Percentiles rank a stretch among this genome's conserved stretches.
Conservation (phyloP, 225 moss, liverwort and hornwort genomes). For the Physcomitrium patens region DNA sequence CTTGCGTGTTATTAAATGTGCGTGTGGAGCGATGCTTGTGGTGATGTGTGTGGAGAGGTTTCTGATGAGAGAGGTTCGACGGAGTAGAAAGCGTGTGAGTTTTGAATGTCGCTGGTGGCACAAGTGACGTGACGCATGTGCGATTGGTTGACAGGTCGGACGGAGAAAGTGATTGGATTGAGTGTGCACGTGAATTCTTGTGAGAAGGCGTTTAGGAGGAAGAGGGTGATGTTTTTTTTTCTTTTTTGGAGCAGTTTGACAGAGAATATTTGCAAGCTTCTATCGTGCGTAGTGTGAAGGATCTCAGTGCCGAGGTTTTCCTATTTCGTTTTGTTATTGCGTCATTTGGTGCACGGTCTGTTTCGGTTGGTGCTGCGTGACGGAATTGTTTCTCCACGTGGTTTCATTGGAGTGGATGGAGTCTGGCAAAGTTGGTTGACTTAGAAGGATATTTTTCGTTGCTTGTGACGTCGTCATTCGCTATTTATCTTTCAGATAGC, state of each 20-base stretch:
- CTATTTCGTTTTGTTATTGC: not conserved
- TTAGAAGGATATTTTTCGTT: not conserved
- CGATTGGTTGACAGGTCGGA: not conserved
- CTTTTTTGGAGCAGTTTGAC: not conserved
- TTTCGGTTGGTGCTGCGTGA: not conserved
- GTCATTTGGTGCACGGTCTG: not conserved
- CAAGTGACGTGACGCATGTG: constrained; percentile 1
- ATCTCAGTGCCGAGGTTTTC: too few species aligned
- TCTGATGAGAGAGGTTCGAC: not conserved
- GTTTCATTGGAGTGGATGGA: not conserved
- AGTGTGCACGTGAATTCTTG: not conserved
- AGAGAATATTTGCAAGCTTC: too few species aligned
- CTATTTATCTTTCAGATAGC: not conserved
- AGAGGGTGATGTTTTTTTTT: not conserved
- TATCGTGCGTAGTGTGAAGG: too few species aligned
- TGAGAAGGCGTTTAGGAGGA: not conserved
- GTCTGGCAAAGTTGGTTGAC: not conserved
- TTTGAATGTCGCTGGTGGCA: not conserved
- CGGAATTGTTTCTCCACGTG: not conserved
- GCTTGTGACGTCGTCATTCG: not conserved
- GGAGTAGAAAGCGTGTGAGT: not conserved
- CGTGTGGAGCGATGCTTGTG: constrained; percentile 2
- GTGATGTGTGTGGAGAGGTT: constrained; percentile 13
- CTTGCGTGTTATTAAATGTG: not conserved
- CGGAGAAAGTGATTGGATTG: not conserved